Evolutionary conservation across 768 basidiomycete species (phyloP).

Genomic region (Hortiboletus campestris): DNA sequence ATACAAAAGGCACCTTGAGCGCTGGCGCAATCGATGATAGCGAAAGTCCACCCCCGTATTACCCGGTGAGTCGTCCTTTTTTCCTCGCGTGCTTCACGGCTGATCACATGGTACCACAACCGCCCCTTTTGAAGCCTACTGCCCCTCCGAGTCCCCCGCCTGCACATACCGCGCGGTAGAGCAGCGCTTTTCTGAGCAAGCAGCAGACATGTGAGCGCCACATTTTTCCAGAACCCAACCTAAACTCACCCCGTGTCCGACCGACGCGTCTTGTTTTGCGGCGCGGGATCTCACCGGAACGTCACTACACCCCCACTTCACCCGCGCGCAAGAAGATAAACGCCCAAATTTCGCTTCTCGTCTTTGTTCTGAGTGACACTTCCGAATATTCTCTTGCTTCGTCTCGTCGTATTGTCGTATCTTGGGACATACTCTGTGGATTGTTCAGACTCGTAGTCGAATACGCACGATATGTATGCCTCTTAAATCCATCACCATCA

Average conservation of each 20-base stretch:
- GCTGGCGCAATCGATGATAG: neutral
- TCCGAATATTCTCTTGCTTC: neutral
- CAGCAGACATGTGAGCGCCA: neutral
- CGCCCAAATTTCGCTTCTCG: neutral
- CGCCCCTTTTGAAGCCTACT: neutral
- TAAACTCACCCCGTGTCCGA: neutral
- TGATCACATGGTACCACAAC: neutral
- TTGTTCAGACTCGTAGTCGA: neutral
- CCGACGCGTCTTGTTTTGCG: neutral
- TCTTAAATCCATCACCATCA: neutral
- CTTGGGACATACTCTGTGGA: neutral
- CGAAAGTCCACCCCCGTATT: constrained; percentile 25
- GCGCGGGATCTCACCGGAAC: constrained; percentile 8
- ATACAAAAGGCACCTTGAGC: neutral
- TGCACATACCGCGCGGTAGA: constrained; percentile 5
- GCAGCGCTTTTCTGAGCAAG: neutral
- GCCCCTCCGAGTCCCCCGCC: constrained; percentile 2
- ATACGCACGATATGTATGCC: neutral
- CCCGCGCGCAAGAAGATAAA: neutral
- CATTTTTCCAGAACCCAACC: constrained; percentile 1
- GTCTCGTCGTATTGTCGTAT: neutral
- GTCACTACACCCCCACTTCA: neutral
- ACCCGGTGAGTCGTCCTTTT: constrained; percentile 17
- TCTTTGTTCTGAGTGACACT: neutral
- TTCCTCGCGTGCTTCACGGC: neutral